Percentiles rank a stretch among this genome's conserved stretches.
Conservation (phyloP, 768 basidiomycete species). For the Termitomyces eurrhizus region DNA sequence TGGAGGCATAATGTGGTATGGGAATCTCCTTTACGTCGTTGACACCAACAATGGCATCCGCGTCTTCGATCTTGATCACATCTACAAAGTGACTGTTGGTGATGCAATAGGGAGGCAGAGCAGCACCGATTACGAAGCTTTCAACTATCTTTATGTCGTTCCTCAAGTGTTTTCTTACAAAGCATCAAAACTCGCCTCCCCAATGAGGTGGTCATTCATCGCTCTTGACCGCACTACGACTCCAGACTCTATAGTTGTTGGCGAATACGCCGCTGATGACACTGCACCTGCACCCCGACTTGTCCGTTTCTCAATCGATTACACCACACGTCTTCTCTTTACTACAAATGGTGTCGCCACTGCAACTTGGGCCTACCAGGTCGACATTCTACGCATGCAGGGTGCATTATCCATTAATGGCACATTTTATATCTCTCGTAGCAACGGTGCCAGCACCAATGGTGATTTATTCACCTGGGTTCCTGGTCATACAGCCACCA, state of each 20-base stretch:
- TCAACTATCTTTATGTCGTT: slow-evolving; percentile 11
- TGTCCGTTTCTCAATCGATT: slow-evolving; percentile 12
- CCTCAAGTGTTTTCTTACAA: slow-evolving; percentile 10
- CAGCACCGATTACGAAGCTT: slow-evolving; percentile 12
- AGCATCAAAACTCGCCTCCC: slow-evolving; percentile 6
- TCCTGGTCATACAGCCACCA: not conserved
- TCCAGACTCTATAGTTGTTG: slow-evolving; percentile 12
- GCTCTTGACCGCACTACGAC: slow-evolving; percentile 14
- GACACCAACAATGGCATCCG: slow-evolving; percentile 15
- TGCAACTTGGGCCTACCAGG: slow-evolving; percentile 14
- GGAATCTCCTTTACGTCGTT: slow-evolving; percentile 11
- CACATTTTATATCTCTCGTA: slow-evolving; percentile 13
- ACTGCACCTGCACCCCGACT: slow-evolving; percentile 10
- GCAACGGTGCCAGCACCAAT: slow-evolving; percentile 10
- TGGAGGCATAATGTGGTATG: slow-evolving; percentile 15
- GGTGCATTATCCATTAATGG: slow-evolving; percentile 13
- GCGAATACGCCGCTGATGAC: slow-evolving; percentile 11
- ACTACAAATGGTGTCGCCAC: slow-evolving; percentile 10
- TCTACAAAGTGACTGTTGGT: slow-evolving; percentile 12
- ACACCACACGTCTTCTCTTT: slow-evolving; percentile 10
- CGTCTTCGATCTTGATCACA: slow-evolving; percentile 12
- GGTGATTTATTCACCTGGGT: slow-evolving; percentile 13
- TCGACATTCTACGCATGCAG: slow-evolving; percentile 15
- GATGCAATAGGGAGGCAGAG: slow-evolving; percentile 11
- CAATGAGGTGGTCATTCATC: slow-evolving; percentile 14